These are phyloP conservation scores for Toxicodendron radicans DNA, from an alignment of 345 rosid species.

Conservation along the genomic window DNA sequence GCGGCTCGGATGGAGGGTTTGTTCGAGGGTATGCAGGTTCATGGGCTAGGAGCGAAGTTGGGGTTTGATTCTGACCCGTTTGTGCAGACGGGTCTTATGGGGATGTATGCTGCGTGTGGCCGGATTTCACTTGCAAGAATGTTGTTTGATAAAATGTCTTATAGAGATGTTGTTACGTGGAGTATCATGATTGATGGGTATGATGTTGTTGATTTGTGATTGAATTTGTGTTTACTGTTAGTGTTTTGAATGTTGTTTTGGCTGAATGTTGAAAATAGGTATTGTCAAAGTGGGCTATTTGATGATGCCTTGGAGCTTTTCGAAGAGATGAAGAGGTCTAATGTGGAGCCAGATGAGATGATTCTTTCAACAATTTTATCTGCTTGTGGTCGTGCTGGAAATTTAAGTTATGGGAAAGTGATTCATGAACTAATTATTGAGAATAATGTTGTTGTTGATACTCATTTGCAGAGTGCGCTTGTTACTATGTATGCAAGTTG, in stretches of 20 bases:
- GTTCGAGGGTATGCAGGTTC: conserved; percentile 54
- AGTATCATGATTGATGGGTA: conserved; percentile 62
- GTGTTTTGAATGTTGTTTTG: background rate
- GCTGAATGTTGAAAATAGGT: conserved; percentile 34
- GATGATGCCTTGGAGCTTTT: conserved; percentile 56
- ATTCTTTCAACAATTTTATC: conserved; percentile 55
- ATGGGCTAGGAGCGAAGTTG: conserved; percentile 47
- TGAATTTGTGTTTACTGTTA: conserved; percentile 1
- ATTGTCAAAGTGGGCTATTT: conserved; percentile 41
- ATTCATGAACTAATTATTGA: conserved; percentile 45
- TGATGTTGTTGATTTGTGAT: background rate
- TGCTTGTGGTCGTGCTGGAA: conserved; percentile 46
- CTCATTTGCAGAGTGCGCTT: conserved; percentile 49
- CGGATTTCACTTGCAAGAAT: conserved; percentile 40
- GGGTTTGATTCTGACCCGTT: conserved; percentile 55
- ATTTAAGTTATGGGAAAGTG: conserved; percentile 41
- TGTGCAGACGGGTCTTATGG: conserved; percentile 50
- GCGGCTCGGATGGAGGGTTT: conserved; percentile 40
- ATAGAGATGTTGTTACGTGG: conserved; percentile 58
- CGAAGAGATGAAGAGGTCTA: conserved; percentile 58
- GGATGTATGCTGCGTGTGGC: conserved; percentile 43
- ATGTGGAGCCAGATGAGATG: conserved; percentile 52
- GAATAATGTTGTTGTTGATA: conserved; percentile 36
- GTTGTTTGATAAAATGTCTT: conserved; percentile 57
- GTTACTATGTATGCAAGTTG: conserved; percentile 48